phyloP scores from a whole-genome alignment of 164 flowering plant species.

The Litsea cubeba region DNA sequence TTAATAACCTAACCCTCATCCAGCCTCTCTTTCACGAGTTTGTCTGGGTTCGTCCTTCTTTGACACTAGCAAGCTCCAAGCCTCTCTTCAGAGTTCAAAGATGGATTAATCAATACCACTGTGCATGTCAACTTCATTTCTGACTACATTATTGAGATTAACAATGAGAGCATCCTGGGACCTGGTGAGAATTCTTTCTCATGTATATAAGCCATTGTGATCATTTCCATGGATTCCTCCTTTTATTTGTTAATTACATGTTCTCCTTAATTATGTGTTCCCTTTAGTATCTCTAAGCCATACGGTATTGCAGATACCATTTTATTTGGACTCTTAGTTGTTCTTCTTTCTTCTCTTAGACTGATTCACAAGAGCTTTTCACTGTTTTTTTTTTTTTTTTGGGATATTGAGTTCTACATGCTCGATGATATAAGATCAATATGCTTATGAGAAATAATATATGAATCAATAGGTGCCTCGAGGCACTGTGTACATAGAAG shows the following conservation, averaged over 20 bases:
- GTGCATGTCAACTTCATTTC: slow-evolving; percentile 72
- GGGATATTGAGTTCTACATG: too few relatives aligned
- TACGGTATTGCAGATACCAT: not conserved
- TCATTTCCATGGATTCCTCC: not conserved
- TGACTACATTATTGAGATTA: slow-evolving; percentile 73
- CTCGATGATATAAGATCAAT: too few relatives aligned
- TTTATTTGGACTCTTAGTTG: too few relatives aligned
- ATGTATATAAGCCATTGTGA: not conserved
- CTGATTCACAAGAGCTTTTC: too few relatives aligned
- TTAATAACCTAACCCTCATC: slow-evolving; percentile 60
- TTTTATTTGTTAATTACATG: not conserved
- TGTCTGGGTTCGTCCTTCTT: slow-evolving; percentile 63
- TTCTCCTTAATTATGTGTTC: not conserved
- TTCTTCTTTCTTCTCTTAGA: too few relatives aligned
- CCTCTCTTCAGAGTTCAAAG: slow-evolving; percentile 63
- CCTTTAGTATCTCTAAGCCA: not conserved
- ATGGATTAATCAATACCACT: slow-evolving; percentile 79
- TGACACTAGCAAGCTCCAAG: slow-evolving; percentile 48
- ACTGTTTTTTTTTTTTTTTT: too few relatives aligned
- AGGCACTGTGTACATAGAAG: too few relatives aligned
- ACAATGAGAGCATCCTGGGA: slow-evolving; percentile 55
- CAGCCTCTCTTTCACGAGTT: slow-evolving; percentile 93
- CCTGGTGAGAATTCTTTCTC: slow-evolving; percentile 48
- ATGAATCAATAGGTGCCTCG: too few relatives aligned
- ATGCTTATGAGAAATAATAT: too few relatives aligned